phyloP scores from a whole-genome alignment of 306 rosid genomes.

The Cicer yamashitae region DNA sequence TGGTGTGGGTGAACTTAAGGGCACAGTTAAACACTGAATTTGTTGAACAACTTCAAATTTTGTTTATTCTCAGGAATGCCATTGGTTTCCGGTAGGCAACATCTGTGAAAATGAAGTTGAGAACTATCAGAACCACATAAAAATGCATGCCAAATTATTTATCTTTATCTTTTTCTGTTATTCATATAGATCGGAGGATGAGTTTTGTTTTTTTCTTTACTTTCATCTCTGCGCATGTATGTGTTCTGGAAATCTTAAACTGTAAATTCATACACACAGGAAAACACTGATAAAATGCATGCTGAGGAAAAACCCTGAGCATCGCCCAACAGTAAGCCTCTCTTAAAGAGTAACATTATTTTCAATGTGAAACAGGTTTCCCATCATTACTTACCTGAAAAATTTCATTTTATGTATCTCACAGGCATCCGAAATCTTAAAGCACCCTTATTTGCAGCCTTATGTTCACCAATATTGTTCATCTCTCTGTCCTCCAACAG shows the following conservation, averaged over 20 bases:
- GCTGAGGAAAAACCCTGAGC: slow-evolving; percentile 93
- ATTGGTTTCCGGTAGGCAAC: background rate
- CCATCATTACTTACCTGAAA: slow-evolving; percentile 31
- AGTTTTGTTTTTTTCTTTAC: background rate
- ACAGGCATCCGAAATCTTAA: slow-evolving; percentile 90
- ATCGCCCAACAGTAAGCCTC: slow-evolving; percentile 82
- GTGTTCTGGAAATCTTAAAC: slow-evolving; percentile 37
- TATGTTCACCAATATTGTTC: slow-evolving; percentile 74
- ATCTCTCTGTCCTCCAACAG: slow-evolving; percentile 58
- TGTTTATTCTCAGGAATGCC: background rate
- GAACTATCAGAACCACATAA: background rate
- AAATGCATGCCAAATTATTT: slow-evolving; percentile 14
- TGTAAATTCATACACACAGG: slow-evolving; percentile 53
- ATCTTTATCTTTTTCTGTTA: slow-evolving; percentile 23
- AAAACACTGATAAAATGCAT: slow-evolving; percentile 94
- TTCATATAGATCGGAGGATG: slow-evolving; percentile 6
- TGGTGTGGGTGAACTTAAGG: slow-evolving; percentile 12
- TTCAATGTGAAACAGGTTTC: slow-evolving; percentile 22
- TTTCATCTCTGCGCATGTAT: background rate
- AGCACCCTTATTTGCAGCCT: slow-evolving; percentile 94
- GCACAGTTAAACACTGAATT: background rate
- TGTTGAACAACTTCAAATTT: slow-evolving; percentile 12
- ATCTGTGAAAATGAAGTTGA: background rate
- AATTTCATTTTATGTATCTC: slow-evolving; percentile 39
- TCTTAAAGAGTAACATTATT: slow-evolving; percentile 30